These are phyloP conservation scores for Cadophora sp. DNA, from an alignment of 2,329 filamentous ascomycete species.

Conservation along the genomic window DNA sequence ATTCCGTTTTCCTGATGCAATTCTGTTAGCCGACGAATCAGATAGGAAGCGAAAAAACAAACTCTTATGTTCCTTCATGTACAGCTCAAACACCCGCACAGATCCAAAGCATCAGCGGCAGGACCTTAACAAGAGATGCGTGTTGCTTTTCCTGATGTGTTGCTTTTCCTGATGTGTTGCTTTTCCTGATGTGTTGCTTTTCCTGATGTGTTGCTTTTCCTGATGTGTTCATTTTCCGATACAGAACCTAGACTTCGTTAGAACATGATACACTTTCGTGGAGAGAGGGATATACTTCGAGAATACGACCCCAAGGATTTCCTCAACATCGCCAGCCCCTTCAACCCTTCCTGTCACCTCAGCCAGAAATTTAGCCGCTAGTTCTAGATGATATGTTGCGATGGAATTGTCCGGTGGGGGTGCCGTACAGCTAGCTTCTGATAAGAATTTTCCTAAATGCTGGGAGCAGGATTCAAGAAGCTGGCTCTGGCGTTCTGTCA, in stretches of 20 bases:
- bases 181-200: not conserved
- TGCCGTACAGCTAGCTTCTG: conserved; percentile 54
- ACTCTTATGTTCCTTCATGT: too few relatives aligned
- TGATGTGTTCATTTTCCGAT: conserved; percentile 40
- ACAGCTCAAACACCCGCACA: too few relatives aligned
- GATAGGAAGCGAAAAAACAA: too few relatives aligned
- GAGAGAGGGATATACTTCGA: conserved; percentile 70
- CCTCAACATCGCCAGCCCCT: conserved; percentile 91
- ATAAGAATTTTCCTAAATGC: conserved; percentile 77
- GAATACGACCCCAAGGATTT: conserved; percentile 95
- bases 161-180: not conserved
- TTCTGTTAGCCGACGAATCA: too few relatives aligned
- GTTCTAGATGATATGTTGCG: conserved; percentile 86
- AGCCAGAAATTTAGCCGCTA: conserved; percentile 80
- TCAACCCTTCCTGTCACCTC: conserved; percentile 78
- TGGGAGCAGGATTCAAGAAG: conserved; percentile 76
- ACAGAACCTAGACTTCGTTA: conserved; percentile 38
- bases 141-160: not conserved
- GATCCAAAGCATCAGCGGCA: not conserved
- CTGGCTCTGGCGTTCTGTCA: conserved; percentile 87
- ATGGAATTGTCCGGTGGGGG: conserved; percentile 79
- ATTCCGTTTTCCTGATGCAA: too few relatives aligned
- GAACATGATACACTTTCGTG: not conserved
- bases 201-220: not conserved
- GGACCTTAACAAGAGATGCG: not conserved